Base-by-base conservation (phyloP, 2,329 filamentous ascomycete genomes). In the Fusarium sp. region DNA sequence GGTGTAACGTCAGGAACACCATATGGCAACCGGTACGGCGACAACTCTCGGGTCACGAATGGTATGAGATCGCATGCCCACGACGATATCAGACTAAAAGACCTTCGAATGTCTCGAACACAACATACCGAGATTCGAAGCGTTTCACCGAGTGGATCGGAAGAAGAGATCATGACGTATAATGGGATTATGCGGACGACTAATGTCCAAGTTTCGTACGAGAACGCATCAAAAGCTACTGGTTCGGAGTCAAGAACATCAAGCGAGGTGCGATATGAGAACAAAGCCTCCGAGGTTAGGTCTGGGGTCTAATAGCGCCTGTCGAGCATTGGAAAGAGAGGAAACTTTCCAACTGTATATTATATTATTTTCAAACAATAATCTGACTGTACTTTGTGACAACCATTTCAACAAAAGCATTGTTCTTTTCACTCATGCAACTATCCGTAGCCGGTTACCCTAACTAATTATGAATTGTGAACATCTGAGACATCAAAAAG, bases 131-230 rank as follows among this genome's bases (percentile, higher is more conserved):
- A 79, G 40, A 76, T 79, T 17, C 71, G 77, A 29, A 74, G 76
- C n/a, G 71, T 61, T 7, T 76, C 77, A 11, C 77, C 77, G 1
- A 76, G 66, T 9, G 74, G 74, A 6, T 77, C 74, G 7, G 77
- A 81, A 47, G 79, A 81, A 50, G 78, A 80, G 56, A 80, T 80
- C 13, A 79, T 80, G 76, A 78, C 77, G 4, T 77, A 78, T 35
- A 79, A 80, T 43, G 79, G 79, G 13, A 80, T 81, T 27, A 69
- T 81, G 55, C 72, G 77, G 14, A 79, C 77, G 13, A 79, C 75
- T 4, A 74, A 79, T 17, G 63, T 76, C 18, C 59, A 75, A 41
- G 48, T 75, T 11, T 40, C 60, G 2, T 75, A 72, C 18, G 68
- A 74, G 39, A 67, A 68, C 39, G 29, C 37, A 4, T 67, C 63